Base-by-base conservation (phyloP, 257 asterid species). In the Hygrophila difformis region DNA sequence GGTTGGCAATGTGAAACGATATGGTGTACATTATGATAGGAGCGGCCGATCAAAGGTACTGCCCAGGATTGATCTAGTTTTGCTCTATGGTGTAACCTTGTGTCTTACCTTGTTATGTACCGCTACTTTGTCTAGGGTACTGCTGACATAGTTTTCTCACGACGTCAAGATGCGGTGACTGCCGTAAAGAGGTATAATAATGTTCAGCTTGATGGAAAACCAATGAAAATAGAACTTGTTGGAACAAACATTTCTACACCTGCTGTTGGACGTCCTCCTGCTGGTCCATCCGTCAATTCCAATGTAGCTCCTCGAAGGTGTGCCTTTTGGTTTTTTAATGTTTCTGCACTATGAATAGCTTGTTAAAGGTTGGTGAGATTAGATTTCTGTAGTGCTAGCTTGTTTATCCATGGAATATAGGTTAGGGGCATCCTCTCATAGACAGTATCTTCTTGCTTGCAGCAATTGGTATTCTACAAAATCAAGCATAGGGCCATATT, bases 1-100 rank as follows among this genome's bases (percentile, higher is more conserved):
- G 68, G 86, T 79, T 44, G 99, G 99, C 18, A 94, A 86, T 65
- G 55, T 91, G 66, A 91, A 91, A 65, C 68, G 89, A 20, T 76
- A 51, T 56, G 55, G 52, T 0, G 50, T 91, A 57, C 95, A 91
- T 67, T 91, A 86, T 62, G 95, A 91, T 62, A 78, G 83, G 71
- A 91, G 89, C 37, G 95, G 96, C 24, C 77, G 99, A 63, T 91
- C 99, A 37, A 86, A 91, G 99, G 99, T 91, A 80, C 42, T 18
- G 42, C 37, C 47, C 57, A 48, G 48, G 53, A 45, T 67, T 65
- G 43, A 13, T 28, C 53, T 43, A 39, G 43, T 57, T 41, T 39
- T 54, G 45, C 61, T 66, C 55, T 50, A 34, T 34, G 43, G 55
- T 36, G 44, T n/a, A 48, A 60, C 55, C 57, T 53, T 72, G 31